Evolutionary conservation across 305 asterid species (phyloP).

Genomic region (Fraxinus dipetala): DNA sequence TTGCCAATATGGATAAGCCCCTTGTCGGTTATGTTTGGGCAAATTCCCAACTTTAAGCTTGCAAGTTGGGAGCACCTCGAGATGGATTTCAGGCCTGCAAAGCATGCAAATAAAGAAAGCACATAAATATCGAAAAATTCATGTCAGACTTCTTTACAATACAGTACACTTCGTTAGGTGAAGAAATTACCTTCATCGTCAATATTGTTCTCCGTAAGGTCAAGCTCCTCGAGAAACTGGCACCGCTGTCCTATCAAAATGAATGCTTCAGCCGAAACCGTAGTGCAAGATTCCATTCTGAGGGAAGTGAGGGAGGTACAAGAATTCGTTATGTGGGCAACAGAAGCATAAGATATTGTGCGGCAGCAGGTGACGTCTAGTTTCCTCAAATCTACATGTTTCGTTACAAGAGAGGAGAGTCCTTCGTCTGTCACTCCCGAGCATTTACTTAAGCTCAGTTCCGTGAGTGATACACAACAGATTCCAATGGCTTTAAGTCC

Average conservation of each 20-base stretch:
- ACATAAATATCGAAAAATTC: slow-evolving; percentile 3
- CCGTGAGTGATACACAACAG: slow-evolving; percentile 61
- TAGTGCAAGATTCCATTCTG: slow-evolving; percentile 86
- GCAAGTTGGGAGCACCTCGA: slow-evolving; percentile 59
- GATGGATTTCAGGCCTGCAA: slow-evolving; percentile 65
- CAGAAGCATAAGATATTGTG: slow-evolving; percentile 59
- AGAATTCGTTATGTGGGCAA: slow-evolving; percentile 67
- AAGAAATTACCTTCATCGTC: slow-evolving; percentile 69
- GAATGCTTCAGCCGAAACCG: slow-evolving; percentile 63
- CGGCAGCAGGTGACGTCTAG: slow-evolving; percentile 96
- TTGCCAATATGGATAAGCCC: slow-evolving; percentile 70
- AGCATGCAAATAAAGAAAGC: not conserved
- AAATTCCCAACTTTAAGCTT: slow-evolving; percentile 73
- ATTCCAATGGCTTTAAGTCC: slow-evolving; percentile 84
- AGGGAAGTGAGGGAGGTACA: slow-evolving; percentile 76
- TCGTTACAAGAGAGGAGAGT: slow-evolving; percentile 63
- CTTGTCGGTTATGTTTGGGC: slow-evolving; percentile 64
- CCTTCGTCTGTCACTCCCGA: slow-evolving; percentile 87
- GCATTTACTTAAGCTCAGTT: slow-evolving; percentile 85
- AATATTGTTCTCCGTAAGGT: slow-evolving; percentile 83
- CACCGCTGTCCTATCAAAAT: slow-evolving; percentile 82
- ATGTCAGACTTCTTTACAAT: not conserved
- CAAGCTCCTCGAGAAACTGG: slow-evolving; percentile 80
- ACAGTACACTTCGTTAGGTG: not conserved
- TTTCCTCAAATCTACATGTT: slow-evolving; percentile 59